A percentile compares a stretch with the other conserved stretches of the same genome.
These are phyloP conservation scores for Leccinum boreale DNA, from an alignment of 768 basidiomycete genomes.

Conservation along the genomic window DNA sequence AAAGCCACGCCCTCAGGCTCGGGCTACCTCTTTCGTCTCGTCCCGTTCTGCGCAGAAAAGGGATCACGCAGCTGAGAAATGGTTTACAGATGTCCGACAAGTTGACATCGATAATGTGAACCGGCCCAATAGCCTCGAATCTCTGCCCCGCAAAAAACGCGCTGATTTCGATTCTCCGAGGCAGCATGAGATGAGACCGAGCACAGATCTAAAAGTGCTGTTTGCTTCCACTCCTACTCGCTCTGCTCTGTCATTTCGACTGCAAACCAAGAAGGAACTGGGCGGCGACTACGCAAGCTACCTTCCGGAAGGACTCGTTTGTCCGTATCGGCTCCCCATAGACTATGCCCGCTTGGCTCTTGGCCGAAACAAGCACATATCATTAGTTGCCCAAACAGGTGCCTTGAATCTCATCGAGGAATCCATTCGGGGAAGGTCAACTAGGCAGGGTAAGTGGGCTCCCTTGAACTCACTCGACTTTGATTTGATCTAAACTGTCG, in stretches of 20 bases:
- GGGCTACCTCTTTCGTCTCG: constrained; percentile 20
- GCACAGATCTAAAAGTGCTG: constrained; percentile 20
- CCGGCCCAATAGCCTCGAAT: background rate
- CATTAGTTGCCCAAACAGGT: constrained; percentile 35
- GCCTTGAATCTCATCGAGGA: constrained; percentile 39
- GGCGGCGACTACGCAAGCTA: constrained; percentile 54
- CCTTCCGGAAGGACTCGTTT: constrained; percentile 27
- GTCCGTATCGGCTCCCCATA: constrained; percentile 35
- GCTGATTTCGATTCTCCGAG: background rate
- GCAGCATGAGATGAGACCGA: constrained; percentile 21
- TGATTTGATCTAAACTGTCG: background rate
- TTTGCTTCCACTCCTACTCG: constrained; percentile 10
- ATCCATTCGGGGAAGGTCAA: constrained; percentile 7
- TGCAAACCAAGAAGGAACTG: constrained; percentile 34
- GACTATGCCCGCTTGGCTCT: constrained; percentile 43
- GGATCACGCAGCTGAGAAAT: constrained; percentile 22
- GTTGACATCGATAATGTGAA: constrained; percentile 13
- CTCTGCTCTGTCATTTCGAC: constrained; percentile 13
- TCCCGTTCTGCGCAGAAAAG: constrained; percentile 20
- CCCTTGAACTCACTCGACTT: background rate
- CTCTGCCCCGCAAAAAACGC: constrained; percentile 5
- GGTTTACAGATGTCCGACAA: constrained; percentile 20
- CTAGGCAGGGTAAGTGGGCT: constrained; percentile 10
- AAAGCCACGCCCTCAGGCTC: background rate
- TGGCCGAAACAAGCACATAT: constrained; percentile 41